phyloP scores from a whole-genome alignment of 129 eudicot species.

The Heracleum sosnowskyi region DNA sequence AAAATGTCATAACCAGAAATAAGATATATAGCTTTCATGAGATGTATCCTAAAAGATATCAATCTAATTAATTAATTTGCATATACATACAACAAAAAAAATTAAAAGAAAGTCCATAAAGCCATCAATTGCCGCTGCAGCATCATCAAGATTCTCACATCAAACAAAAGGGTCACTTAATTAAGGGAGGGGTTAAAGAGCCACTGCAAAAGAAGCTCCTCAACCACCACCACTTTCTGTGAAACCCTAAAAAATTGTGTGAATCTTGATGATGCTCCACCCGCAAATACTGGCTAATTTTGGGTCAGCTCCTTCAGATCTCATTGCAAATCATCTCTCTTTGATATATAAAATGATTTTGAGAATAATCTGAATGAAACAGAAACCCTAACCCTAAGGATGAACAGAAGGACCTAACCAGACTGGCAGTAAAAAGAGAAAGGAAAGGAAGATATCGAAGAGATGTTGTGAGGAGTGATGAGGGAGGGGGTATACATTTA shows the following conservation, averaged over 20 bases:
- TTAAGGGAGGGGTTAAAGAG: conserved; percentile 5
- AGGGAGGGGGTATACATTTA: conserved; percentile 25
- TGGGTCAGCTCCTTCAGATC: conserved; percentile 1
- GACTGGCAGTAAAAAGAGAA: neutral
- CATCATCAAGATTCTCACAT: conserved; percentile 79
- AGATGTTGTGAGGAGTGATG: conserved; percentile 12
- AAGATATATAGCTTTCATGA: neutral
- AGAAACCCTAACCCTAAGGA: conserved; percentile 20
- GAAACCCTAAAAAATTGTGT: conserved; percentile 41
- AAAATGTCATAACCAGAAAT: neutral
- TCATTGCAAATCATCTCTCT: neutral
- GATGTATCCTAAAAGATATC: neutral
- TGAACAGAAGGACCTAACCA: neutral
- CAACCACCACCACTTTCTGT: neutral
- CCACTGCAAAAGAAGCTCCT: neutral
- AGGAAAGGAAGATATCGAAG: neutral
- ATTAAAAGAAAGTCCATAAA: neutral
- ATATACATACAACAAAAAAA: neutral
- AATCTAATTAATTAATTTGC: neutral
- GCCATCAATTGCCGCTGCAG: conserved; percentile 66
- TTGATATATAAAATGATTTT: neutral
- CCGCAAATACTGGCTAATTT: conserved; percentile 43
- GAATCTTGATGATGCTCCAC: conserved; percentile 78
- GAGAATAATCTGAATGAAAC: neutral
- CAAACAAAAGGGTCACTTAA: conserved; percentile 21